Percentiles rank a stretch among this genome's conserved stretches.
Conservation (phyloP, 768 basidiomycete species). For the Leccinum pellstonianum region DNA sequence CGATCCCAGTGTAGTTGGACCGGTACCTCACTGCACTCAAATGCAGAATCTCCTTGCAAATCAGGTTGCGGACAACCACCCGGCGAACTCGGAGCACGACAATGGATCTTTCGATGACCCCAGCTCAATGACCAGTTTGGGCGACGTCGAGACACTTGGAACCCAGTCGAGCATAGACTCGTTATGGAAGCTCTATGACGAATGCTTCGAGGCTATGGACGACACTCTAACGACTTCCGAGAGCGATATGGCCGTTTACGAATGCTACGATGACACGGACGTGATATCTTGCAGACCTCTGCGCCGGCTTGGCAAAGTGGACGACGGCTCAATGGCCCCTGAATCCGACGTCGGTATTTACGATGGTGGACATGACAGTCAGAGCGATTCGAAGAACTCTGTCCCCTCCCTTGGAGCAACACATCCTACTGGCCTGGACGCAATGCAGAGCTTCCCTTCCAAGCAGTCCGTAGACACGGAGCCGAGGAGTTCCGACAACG, state of each 20-base stretch:
- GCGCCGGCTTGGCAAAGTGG: background rate
- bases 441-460: background rate
- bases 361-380: background rate
- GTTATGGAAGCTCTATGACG: constrained; percentile 12
- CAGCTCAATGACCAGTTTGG: background rate
- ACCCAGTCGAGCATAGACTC: background rate
- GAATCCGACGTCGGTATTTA: background rate
- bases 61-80: background rate
- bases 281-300: background rate
- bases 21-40: too few species aligned
- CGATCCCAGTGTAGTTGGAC: too few species aligned
- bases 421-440: too few species aligned
- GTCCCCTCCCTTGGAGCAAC: too few species aligned
- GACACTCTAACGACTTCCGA: background rate
- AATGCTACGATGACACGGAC: background rate
- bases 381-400: too few species aligned
- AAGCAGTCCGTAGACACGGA: background rate
- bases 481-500: background rate
- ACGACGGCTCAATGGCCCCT: background rate
- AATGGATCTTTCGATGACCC: background rate
- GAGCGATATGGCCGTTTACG: background rate
- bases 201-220: background rate
- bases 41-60: too few species aligned
- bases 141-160: background rate
- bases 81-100: background rate